Conservation (phyloP, 192 early-diverging fungal genomes). For the Linderina pennispora region DNA sequence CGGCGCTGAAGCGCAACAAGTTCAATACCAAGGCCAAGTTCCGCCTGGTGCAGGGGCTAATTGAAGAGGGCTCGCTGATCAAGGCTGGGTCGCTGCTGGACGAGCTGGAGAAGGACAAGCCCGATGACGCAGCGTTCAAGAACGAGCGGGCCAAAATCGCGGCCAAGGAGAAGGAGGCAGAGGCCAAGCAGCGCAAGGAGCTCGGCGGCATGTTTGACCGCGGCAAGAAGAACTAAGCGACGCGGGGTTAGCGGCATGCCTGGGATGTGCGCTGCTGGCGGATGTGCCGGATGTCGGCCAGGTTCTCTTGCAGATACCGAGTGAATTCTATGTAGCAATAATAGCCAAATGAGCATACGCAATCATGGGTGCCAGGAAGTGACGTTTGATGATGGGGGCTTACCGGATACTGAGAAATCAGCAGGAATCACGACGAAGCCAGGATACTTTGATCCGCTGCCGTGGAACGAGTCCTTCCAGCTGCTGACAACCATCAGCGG, state of each 20-base stretch:
- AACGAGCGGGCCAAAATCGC: conserved; percentile 32
- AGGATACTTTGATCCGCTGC: conserved; percentile 11
- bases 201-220: conserved; percentile 45
- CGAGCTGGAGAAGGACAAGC: conserved; percentile 29
- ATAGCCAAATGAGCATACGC: too few species aligned
- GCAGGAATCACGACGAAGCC: conserved; percentile 31
- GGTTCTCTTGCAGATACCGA: conserved; percentile 7
- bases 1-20: conserved; percentile 30
- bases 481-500: conserved; percentile 33
- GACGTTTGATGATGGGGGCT: too few species aligned
- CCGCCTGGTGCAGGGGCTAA: conserved; percentile 31
- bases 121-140: conserved; percentile 23
- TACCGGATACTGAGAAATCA: conserved; percentile 5
- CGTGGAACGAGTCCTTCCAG: conserved; percentile 16
- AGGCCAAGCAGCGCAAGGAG: conserved; percentile 36
- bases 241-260: neutral
- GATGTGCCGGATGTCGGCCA: conserved; percentile 3
- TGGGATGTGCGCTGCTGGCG: conserved; percentile 1
- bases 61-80: conserved; percentile 23
- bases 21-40: conserved; percentile 47
- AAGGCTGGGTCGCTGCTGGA: conserved; percentile 34
- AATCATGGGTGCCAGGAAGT: too few species aligned
- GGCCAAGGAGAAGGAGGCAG: conserved; percentile 28
- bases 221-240: conserved; percentile 4
- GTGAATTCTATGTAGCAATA: conserved; percentile 5